Percentiles rank a stretch among this genome's conserved stretches.
These are phyloP conservation scores for Rostrohypoxylon terebratum DNA, from an alignment of 495 filamentous ascomycete species.

Conservation along the genomic window DNA sequence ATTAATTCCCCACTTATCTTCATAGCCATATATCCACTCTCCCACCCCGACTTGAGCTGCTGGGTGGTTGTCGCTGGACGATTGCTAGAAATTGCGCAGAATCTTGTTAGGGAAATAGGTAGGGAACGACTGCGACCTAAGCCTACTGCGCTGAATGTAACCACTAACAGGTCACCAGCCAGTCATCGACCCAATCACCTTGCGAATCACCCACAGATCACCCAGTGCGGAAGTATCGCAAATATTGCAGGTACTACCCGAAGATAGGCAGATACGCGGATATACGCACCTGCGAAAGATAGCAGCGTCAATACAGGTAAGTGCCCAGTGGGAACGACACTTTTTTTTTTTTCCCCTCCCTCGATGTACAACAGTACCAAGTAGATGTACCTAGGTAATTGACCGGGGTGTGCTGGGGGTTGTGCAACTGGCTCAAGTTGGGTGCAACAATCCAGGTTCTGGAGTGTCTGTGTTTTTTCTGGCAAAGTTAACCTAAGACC, in stretches of 20 bases:
- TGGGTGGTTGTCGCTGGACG: background rate
- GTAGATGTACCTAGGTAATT: background rate
- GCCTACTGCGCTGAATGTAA: conserved; percentile 28
- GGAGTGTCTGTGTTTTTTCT: conserved; percentile 29
- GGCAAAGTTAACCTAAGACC: conserved; percentile 23
- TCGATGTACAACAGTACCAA: too few relatives aligned
- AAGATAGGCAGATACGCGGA: conserved; percentile 5
- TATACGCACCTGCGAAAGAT: background rate
- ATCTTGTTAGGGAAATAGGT: background rate
- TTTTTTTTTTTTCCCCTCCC: too few relatives aligned
- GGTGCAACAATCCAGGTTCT: conserved; percentile 6
- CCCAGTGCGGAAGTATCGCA: conserved; percentile 11
- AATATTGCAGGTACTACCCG: background rate
- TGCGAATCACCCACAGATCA: background rate
- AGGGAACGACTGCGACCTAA: conserved; percentile 12
- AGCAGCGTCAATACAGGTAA: background rate
- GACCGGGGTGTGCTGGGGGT: conserved; percentile 16
- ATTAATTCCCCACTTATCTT: conserved; percentile 35
- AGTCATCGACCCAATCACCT: conserved; percentile 23
- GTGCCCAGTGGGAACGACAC: background rate
- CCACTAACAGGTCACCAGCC: conserved; percentile 37
- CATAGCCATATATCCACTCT: conserved; percentile 18
- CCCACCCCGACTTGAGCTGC: conserved; percentile 3
- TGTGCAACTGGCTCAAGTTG: too few relatives aligned
- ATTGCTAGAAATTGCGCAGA: conserved; percentile 6